Conservation (phyloP, 2,329 filamentous ascomycete genomes). For the Cladophialophora bantiana region DNA sequence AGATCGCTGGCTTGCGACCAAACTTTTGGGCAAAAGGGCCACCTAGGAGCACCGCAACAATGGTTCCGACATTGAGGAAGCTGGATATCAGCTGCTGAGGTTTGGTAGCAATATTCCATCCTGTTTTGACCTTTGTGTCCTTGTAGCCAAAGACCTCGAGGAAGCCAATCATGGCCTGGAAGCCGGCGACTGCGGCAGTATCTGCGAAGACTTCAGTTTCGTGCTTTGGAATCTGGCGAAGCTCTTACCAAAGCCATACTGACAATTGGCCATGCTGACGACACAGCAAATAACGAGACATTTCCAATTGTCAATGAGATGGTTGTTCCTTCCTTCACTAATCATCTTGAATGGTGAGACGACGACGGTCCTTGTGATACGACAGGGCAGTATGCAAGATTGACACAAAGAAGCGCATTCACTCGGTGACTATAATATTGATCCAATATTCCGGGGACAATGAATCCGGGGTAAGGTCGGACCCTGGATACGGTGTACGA, state of each 20-base stretch:
- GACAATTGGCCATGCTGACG: conserved; percentile 59
- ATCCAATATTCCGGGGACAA: not conserved
- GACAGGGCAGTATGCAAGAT: not conserved
- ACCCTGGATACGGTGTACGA: not conserved
- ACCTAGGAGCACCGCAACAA: conserved; percentile 57
- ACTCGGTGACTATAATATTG: not conserved
- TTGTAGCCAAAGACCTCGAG: conserved; percentile 59
- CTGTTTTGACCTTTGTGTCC: conserved; percentile 45
- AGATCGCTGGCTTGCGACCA: conserved; percentile 56
- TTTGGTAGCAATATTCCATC: conserved; percentile 49
- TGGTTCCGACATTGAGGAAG: conserved; percentile 59
- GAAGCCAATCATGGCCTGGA: conserved; percentile 62
- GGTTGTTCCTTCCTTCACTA: conserved; percentile 25
- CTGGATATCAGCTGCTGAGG: conserved; percentile 61
- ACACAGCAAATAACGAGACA: conserved; percentile 56
- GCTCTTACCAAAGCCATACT: conserved; percentile 60
- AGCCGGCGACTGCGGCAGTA: conserved; percentile 33
- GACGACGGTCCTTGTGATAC: not conserved
- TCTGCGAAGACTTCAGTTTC: conserved; percentile 15
- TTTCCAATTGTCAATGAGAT: conserved; percentile 47
- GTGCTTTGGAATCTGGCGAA: conserved; percentile 46
- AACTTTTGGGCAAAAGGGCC: conserved; percentile 57
- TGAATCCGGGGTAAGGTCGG: conserved; percentile 21
- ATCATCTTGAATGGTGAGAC: conserved; percentile 21
- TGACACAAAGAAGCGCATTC: not conserved